Evolutionary conservation across 192 early-diverging fungal species (phyloP).

Genomic region (Coemansia interrupta): DNA sequence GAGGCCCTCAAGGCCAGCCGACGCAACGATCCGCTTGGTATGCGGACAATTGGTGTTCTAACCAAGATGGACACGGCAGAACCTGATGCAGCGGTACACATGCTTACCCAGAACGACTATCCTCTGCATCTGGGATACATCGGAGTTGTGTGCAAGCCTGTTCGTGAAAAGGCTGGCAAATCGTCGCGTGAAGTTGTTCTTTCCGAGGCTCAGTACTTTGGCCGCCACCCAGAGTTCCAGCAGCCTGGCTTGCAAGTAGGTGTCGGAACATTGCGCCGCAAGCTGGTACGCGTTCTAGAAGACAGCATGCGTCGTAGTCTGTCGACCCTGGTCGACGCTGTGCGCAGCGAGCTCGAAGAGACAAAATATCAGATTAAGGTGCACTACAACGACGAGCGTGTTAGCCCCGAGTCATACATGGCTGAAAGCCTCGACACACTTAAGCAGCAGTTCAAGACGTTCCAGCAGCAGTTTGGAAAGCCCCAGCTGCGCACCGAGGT

Average conservation of each 20-base stretch:
- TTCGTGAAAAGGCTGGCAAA: slow-evolving; percentile 27
- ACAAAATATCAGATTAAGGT: slow-evolving; percentile 97
- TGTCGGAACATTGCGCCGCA: slow-evolving; percentile 77
- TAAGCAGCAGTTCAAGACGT: slow-evolving; percentile 93
- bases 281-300: slow-evolving; percentile 87
- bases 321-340: slow-evolving; percentile 80
- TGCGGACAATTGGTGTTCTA: slow-evolving; percentile 79
- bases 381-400: slow-evolving; percentile 93
- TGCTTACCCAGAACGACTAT: slow-evolving; percentile 88
- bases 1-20: slow-evolving; percentile 76
- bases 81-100: slow-evolving; percentile 69
- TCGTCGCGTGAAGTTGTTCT: slow-evolving; percentile 32
- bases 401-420: slow-evolving; percentile 93
- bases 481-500: slow-evolving; percentile 91
- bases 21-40: slow-evolving; percentile 72
- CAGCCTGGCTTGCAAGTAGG: slow-evolving; percentile 68
- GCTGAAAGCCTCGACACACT: slow-evolving; percentile 90
- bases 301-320: slow-evolving; percentile 85
- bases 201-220: slow-evolving; percentile 62
- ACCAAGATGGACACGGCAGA: slow-evolving; percentile 88
- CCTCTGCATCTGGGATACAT: slow-evolving; percentile 93
- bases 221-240: slow-evolving; percentile 54
- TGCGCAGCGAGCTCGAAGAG: slow-evolving; percentile 93
- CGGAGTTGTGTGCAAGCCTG: slow-evolving; percentile 87
- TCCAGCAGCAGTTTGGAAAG: slow-evolving; percentile 87